Evolutionary conservation across 2,329 filamentous ascomycete species (phyloP), one percentile per base, ranked within the genome.

Genomic region (Didymella keratinophila): DNA sequence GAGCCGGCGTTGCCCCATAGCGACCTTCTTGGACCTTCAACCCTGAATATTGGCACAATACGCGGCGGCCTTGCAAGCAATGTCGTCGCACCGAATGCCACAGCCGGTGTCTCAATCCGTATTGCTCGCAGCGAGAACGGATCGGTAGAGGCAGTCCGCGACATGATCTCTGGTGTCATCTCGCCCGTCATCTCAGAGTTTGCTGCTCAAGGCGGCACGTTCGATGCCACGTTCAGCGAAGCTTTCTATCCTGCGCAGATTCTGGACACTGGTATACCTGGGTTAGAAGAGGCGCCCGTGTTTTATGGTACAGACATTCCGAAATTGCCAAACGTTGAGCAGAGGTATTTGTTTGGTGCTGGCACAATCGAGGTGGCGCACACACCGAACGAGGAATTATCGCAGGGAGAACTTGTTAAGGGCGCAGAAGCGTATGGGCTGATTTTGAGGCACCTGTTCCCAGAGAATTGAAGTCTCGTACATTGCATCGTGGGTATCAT

Each of bases 11-110:
- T 71, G 2, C 93, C 90, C 0, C 52, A 51, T 8, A 65, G 67
- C 36, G 63, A 69, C 6, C 52, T 67, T 18, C 62, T 68, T 5
- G 68, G 67, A 4, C 60, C 66, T 23, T 94, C 92, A 0, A 98
- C 94, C 0, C 79, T 97, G 67, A 98, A 97, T 63, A 82, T 97
- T 16, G 94, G 94, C 0, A 74, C 79, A 9, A 83, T 97, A n/a
- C 79, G 86, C 1, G 94, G 92, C 10, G 94, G 94, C 3, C 88
- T 97, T 0, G 94, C 94, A 0, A 81, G 82, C 0, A 97, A 97
- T 67, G 93, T 98, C 10, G 91, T 98, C 39, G 86, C 94, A 0
- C 89, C 89, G 56, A 76, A 81, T 32, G 92, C 93, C 0, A 77
- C 75, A n/a, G 92, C 91, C 0, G 79, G 81, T 2, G 78, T 97